phyloP scores from a whole-genome alignment of 2,329 filamentous ascomycete genomes.

The Claviceps quebecensis region DNA sequence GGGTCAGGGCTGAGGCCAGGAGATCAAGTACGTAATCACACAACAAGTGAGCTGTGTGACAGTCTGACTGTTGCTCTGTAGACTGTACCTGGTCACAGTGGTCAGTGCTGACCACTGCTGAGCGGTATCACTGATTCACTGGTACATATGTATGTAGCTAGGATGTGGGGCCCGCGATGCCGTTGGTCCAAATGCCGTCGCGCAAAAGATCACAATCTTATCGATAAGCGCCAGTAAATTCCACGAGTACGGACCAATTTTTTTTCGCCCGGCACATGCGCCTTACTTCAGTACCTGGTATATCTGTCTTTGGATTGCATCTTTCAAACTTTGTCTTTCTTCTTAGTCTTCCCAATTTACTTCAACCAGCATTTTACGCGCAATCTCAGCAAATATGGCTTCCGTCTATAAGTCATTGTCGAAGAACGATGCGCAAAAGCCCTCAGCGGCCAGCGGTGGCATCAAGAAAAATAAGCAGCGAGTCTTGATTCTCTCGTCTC shows the following conservation, averaged over 20 bases:
- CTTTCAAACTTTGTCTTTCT: background rate
- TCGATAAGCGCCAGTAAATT: conserved; percentile 1
- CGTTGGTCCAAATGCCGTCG: background rate
- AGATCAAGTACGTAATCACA: no score
- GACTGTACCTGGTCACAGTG: no score
- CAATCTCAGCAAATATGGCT: conserved; percentile 33
- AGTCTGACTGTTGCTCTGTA: no score
- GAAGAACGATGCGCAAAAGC: conserved; percentile 38
- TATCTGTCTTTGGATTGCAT: background rate
- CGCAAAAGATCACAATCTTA: background rate
- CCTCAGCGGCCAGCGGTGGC: conserved; percentile 34
- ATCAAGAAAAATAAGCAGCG: conserved; percentile 54
- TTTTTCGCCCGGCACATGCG: background rate
- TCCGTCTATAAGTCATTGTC: conserved; percentile 63
- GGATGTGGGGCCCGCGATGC: background rate
- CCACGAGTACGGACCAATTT: background rate
- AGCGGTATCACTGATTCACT: no score
- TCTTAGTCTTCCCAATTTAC: background rate
- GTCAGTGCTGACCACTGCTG: no score
- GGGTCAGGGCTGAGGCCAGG: no score
- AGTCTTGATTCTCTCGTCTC: conserved; percentile 79
- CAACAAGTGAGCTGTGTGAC: no score
- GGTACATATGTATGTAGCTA: no score
- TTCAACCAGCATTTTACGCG: background rate
- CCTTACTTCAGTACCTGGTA: background rate